phyloP scores from a whole-genome alignment of 192 early-diverging fungal species.

The Coemansia sp. region DNA sequence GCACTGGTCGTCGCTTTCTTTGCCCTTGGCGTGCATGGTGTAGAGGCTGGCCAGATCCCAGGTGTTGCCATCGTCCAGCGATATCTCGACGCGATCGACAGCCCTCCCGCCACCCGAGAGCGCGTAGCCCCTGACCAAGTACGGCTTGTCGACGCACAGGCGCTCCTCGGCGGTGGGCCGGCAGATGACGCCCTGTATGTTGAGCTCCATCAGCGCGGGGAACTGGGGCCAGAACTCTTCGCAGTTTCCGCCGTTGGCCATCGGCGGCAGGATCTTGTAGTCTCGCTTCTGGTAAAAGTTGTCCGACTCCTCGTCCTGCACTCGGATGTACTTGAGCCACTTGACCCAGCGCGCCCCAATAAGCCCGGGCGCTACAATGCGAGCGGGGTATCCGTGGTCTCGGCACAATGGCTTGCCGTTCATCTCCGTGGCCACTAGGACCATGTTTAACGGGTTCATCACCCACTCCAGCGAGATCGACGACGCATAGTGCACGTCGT shows the following conservation, averaged over 20 bases:
- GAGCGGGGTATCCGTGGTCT: constrained; percentile 86
- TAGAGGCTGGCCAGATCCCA: constrained; percentile 70
- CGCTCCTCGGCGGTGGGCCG: constrained; percentile 59
- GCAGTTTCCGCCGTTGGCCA: constrained; percentile 54
- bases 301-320: constrained; percentile 58
- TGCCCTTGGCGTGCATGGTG: constrained; percentile 26
- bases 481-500: constrained; percentile 77
- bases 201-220: constrained; percentile 67
- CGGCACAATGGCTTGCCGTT: constrained; percentile 70
- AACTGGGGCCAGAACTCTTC: constrained; percentile 49
- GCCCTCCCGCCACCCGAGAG: constrained; percentile 73
- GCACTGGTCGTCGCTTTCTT: neutral
- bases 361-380: constrained; percentile 83
- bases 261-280: constrained; percentile 82
- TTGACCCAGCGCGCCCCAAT: constrained; percentile 90
- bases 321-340: constrained; percentile 66
- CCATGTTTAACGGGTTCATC: constrained; percentile 67
- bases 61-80: constrained; percentile 75
- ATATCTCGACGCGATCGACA: constrained; percentile 76
- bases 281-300: constrained; percentile 78
- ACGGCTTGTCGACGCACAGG: constrained; percentile 27
- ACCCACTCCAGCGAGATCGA: constrained; percentile 63
- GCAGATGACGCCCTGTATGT: constrained; percentile 75
- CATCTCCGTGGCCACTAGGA: constrained; percentile 77
- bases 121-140: constrained; percentile 72